Evolutionary conservation across 2,329 filamentous ascomycete genomes (phyloP), one percentile per base, ranked within the genome.

Genomic region (Scedosporium apiospermum): DNA sequence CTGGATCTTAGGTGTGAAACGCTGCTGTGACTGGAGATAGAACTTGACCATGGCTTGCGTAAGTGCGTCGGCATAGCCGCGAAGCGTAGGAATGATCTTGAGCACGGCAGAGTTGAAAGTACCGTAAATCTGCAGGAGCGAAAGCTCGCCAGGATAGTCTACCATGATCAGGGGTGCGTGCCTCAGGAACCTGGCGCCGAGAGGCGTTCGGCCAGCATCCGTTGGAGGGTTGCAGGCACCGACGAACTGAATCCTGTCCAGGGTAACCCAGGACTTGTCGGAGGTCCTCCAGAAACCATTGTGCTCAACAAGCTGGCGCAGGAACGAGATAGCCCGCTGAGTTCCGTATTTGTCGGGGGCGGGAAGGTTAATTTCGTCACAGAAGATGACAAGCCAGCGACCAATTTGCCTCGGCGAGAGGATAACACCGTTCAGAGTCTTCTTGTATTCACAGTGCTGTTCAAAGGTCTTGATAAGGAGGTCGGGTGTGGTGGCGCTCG

Each of bases 131-230:
- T 99, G 95, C 68, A 88, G 88, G 44, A 99, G 84, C 3, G 96
- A 99, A 53, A 92, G 81, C 77, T 99, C 92, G 70, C 96, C 95
- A 65, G 95, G 95, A 71, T 99, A 99, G 72, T 99, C 95, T 51
- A 99, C 96, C 96, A 99, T 99, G 76, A 99, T 90, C 62, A 99
- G 85, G n/a, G 95, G 95, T 16, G 95, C 92, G 74, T 99, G 96
- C 64, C 96, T 87, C 67, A 99, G 82, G 84, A 99, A 99, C 68
- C 95, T 85, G 59, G 91, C 87, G 53, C 91, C 95, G 80, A 99
- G 88, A 0, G 95, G 89, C 12, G 95, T 98, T 83, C 95, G 92
- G 27, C 95, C 95, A 68, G 93, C 93, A 76, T 99, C 96, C 0
- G 95, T 98, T 0, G 95, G 95, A 69, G 95, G 96, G 76, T 99